Evolutionary conservation across 1,284 basidiomycete genomes (phyloP).

Genomic region (Sphaerobolus stellatus): DNA sequence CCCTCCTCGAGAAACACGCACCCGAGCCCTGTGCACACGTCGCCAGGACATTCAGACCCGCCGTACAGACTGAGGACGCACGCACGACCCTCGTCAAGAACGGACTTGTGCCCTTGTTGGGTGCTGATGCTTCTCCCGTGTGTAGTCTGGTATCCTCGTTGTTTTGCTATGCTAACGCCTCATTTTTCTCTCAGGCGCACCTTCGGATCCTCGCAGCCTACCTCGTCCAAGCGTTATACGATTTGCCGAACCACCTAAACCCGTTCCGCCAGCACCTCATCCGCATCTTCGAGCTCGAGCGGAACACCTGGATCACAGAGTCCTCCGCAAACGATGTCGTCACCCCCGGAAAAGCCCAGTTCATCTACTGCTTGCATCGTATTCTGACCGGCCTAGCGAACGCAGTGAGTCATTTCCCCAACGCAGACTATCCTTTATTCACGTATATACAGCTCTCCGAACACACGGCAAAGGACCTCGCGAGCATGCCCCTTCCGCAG

Average conservation of each 20-base stretch:
- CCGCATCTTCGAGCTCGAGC: constrained; percentile 62
- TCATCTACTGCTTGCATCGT: too few relatives aligned
- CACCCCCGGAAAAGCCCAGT: too few relatives aligned
- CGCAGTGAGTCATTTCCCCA: too few relatives aligned
- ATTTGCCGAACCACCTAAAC: constrained; percentile 44
- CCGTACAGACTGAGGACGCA: constrained; percentile 5
- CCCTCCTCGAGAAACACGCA: constrained; percentile 62
- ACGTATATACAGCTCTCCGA: too few relatives aligned
- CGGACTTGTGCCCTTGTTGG: constrained; percentile 7
- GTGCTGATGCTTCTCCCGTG: not conserved
- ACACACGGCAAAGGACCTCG: too few relatives aligned
- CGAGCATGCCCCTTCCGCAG: too few relatives aligned
- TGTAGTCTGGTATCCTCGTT: not conserved
- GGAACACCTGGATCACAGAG: constrained; percentile 50
- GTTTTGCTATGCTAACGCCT: not conserved
- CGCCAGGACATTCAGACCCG: constrained; percentile 57
- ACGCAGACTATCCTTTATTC: too few relatives aligned
- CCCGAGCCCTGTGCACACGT: constrained; percentile 70
- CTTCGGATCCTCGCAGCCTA: constrained; percentile 73
- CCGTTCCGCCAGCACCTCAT: constrained; percentile 71
- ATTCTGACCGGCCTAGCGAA: too few relatives aligned
- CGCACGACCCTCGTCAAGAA: constrained; percentile 6
- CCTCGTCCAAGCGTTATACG: constrained; percentile 54
- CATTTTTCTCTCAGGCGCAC: constrained; percentile 45
- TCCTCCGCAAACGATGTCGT: not conserved